Percentiles rank a stretch among this genome's conserved stretches.
Conservation (phyloP, 805 yeast species). For the Metschnikowia kunwiensis region DNA sequence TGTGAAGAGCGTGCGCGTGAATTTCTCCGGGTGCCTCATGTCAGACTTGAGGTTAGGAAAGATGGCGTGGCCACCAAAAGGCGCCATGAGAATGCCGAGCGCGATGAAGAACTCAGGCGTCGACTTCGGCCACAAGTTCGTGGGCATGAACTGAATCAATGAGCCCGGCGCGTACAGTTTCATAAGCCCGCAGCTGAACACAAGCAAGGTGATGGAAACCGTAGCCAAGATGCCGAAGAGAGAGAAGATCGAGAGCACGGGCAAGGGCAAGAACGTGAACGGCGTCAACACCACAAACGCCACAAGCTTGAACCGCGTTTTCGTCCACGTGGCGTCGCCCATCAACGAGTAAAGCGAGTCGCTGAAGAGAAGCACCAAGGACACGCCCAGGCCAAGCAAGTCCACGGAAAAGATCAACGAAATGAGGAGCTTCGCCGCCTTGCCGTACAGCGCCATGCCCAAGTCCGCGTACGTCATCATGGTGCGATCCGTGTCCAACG, state of each 20-base stretch:
- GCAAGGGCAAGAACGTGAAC: constrained; percentile 74
- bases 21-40: constrained; percentile 64
- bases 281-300: constrained; percentile 75
- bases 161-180: constrained; percentile 73
- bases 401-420: constrained; percentile 75
- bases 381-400: constrained; percentile 75
- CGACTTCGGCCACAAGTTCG: constrained; percentile 63
- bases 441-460: constrained; percentile 29
- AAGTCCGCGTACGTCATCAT: constrained; percentile 32
- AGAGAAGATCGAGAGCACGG: constrained; percentile 65
- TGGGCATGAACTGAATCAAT: constrained; percentile 56
- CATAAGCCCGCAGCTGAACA: constrained; percentile 60
- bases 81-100: constrained; percentile 69
- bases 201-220: constrained; percentile 55
- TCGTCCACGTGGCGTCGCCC: constrained; percentile 38
- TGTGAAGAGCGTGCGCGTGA: constrained; percentile 48
- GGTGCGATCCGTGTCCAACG: constrained; percentile 28
- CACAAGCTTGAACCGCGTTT: constrained; percentile 55
- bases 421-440: constrained; percentile 67
- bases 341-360: constrained; percentile 59
- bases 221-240: constrained; percentile 72
- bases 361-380: constrained; percentile 77
- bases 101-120: constrained; percentile 52
- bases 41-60: constrained; percentile 71
- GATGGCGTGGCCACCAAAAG: constrained; percentile 84